Evolutionary conservation across 306 rosid genomes (phyloP), one percentile per base, ranked within the genome.

Genomic region (Mimosa pudica): DNA sequence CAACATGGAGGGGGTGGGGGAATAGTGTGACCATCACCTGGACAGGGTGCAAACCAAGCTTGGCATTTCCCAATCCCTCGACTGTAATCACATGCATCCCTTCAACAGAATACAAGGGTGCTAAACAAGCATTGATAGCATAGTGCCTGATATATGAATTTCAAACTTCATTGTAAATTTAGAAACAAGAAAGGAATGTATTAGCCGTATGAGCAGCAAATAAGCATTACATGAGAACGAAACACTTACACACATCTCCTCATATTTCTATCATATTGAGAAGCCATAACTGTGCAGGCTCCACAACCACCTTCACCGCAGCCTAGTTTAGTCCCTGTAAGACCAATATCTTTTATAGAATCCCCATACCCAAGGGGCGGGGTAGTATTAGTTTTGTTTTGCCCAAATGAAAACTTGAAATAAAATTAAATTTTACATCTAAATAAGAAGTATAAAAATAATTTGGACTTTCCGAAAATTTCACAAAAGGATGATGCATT

Each of bases 281-380:
- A 92, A 83, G 93, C 97, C 98, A 95, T 95, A 77, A 92, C 97
- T 38, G 98, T 95, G 85, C 98, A 92, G 79, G 98, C 98, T 86
- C 98, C 98, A 84, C 98, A 94, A 76, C 98, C 98, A 69, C 98
- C 98, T 88, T 94, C 98, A 30, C 98, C 98, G 24, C 98, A 95
- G 9, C 98, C 98, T 45, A 92, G 97, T 88, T 95, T 95, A 77
- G 98, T 92, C 74, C 98, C 98, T 1, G 94, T 95, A 79, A 95
- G 81, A 67, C 98, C 88, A 63, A 83, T 79, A 77, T 90, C 92
- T 89, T 60, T 71, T 63, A 71, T 51, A 74, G 4, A 18, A 24
- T 14, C 65, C 65, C 16, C 33, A 1, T 17, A 4, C 36, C 65
- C 61, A 82, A 63, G 67, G 45, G 32, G 17, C 11, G 49, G 33